Evolutionary conservation across 805 yeast genomes (phyloP).

Genomic region (Hanseniaspora guilliermondii): DNA sequence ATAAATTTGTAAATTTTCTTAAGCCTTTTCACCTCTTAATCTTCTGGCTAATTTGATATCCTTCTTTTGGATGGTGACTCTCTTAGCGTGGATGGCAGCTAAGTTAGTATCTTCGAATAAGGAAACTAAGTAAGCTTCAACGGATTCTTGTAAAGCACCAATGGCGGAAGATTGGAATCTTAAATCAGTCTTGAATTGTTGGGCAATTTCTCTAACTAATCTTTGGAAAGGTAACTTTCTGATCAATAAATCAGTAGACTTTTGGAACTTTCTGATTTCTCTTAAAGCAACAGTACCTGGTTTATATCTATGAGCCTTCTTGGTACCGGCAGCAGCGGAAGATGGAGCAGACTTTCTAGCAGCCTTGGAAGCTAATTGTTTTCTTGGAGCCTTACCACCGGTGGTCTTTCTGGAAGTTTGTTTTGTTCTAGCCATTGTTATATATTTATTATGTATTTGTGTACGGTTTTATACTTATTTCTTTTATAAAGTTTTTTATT

Average conservation of each 20-base stretch:
- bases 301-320: constrained; percentile 92
- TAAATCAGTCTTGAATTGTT: constrained; percentile 83
- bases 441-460: constrained; percentile 3
- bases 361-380: constrained; percentile 82
- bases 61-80: constrained; percentile 97
- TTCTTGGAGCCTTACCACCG: constrained; percentile 95
- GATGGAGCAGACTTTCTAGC: constrained; percentile 90
- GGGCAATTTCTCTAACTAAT: constrained; percentile 90
- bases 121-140: constrained; percentile 93
- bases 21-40: constrained; percentile 92
- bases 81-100: constrained; percentile 98
- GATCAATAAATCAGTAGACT: constrained; percentile 85
- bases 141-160: constrained; percentile 96
- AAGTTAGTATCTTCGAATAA: constrained; percentile 94
- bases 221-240: constrained; percentile 96
- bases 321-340: constrained; percentile 56
- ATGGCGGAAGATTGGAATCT: constrained; percentile 97
- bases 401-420: constrained; percentile 92
- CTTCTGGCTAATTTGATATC: constrained; percentile 97
- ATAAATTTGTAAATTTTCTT: constrained; percentile 21
- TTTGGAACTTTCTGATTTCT: constrained; percentile 96
- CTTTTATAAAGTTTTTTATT: too few species aligned
- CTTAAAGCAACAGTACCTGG: constrained; percentile 95
- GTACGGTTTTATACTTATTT: constrained; percentile 10
- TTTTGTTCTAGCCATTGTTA: constrained; percentile 75